Conservation (phyloP, 2,329 filamentous ascomycete species). For the Lecanoromycetidae sp. region DNA sequence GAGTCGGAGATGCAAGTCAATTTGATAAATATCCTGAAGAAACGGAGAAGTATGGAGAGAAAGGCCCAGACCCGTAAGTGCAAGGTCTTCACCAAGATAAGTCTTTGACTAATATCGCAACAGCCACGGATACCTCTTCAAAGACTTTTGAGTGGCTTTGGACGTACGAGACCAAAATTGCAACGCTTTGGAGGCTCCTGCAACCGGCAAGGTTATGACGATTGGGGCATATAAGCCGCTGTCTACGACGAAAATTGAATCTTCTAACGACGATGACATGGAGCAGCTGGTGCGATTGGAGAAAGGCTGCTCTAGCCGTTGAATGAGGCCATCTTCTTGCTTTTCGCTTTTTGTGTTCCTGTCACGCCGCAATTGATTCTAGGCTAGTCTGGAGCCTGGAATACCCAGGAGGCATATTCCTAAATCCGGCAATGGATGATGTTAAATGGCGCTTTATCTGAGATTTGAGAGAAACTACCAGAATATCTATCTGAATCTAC, state of each 20-base stretch:
- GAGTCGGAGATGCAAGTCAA: conserved; percentile 87
- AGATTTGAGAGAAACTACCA: no score
- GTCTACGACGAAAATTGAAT: neutral
- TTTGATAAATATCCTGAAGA: conserved; percentile 98
- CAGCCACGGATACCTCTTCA: conserved; percentile 63
- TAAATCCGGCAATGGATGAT: neutral
- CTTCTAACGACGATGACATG: neutral
- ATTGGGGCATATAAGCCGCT: neutral
- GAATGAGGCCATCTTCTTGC: neutral
- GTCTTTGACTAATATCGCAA: conserved; percentile 2
- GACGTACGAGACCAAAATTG: neutral
- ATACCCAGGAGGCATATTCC: conserved; percentile 8
- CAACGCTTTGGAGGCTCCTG: neutral
- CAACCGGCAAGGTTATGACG: neutral
- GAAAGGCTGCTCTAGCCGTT: neutral
- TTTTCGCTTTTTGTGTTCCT: conserved; percentile 3
- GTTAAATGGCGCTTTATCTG: no score
- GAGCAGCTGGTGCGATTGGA: neutral
- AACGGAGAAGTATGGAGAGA: conserved; percentile 75
- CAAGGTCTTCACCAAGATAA: neutral
- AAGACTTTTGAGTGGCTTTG: conserved; percentile 49
- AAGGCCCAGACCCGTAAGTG: conserved; percentile 75
- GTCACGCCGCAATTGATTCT: neutral
- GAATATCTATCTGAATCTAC: no score
- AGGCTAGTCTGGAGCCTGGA: no score